Percentiles rank a stretch among this genome's conserved stretches.
Conservation (phyloP, 768 basidiomycete species). For the Stropharia rugosoannulata region DNA sequence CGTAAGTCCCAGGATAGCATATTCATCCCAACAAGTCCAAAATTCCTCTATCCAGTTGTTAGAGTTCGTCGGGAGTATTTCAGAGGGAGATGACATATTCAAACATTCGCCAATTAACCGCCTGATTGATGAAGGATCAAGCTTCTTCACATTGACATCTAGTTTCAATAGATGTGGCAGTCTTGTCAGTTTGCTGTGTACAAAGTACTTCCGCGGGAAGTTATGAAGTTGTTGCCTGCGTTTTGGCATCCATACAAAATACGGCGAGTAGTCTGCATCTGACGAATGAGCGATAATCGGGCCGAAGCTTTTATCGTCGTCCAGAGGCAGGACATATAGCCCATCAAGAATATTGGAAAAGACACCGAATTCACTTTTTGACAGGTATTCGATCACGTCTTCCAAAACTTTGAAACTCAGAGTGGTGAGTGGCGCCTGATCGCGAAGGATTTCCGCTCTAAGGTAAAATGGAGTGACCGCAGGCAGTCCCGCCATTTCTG, state of each 20-base stretch:
- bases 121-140: slow-evolving; percentile 15
- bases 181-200: slow-evolving; percentile 24
- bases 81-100: not conserved
- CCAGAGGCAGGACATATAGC: slow-evolving; percentile 36
- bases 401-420: slow-evolving; percentile 20
- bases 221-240: slow-evolving; percentile 7
- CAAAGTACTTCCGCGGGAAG: slow-evolving; percentile 24
- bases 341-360: slow-evolving; percentile 20
- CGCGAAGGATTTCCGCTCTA: slow-evolving; percentile 19
- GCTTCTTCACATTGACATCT: slow-evolving; percentile 23
- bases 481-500: slow-evolving; percentile 13
- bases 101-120: slow-evolving; percentile 11
- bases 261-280: slow-evolving; percentile 4
- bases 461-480: slow-evolving; percentile 25
- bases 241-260: slow-evolving; percentile 27
- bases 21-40: slow-evolving; percentile 28
- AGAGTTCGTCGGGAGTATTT: slow-evolving; percentile 1
- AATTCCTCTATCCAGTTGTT: slow-evolving; percentile 31
- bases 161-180: slow-evolving; percentile 15
- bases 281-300: slow-evolving; percentile 16
- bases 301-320: slow-evolving; percentile 26
- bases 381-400: slow-evolving; percentile 26
- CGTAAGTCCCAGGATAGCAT: slow-evolving; percentile 9
- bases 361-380: slow-evolving; percentile 3
- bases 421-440: slow-evolving; percentile 7